These are phyloP conservation scores for Xylariaceae sp. DNA, from an alignment of 2,329 filamentous ascomycete species.

Conservation along the genomic window DNA sequence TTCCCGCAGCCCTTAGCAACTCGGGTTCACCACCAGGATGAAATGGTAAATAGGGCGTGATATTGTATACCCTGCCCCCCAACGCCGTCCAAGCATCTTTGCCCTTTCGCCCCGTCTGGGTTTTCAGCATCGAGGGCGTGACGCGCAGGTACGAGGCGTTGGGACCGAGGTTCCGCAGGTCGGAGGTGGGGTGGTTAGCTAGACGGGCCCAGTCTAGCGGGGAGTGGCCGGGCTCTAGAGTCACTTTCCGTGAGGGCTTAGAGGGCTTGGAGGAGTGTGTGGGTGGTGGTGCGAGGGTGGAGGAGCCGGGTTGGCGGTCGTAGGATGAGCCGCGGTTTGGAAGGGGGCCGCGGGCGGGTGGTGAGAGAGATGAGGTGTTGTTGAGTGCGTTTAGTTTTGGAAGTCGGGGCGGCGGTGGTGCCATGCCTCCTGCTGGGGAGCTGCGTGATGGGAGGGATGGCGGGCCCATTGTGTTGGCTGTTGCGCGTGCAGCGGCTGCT, in stretches of 20 bases:
- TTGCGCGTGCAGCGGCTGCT: slow-evolving; percentile 21
- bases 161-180: slow-evolving; percentile 61
- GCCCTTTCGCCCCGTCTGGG: slow-evolving; percentile 76
- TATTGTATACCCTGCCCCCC: slow-evolving; percentile 89
- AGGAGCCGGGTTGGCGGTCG: slow-evolving; percentile 29
- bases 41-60: slow-evolving; percentile 82
- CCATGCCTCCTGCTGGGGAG: slow-evolving; percentile 11
- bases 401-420: slow-evolving; percentile 23
- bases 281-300: slow-evolving; percentile 52
- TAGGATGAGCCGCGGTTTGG: slow-evolving; percentile 33
- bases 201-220: slow-evolving; percentile 94
- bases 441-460: slow-evolving; percentile 8
- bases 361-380: slow-evolving; percentile 19
- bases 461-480: slow-evolving; percentile 6
- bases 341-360: slow-evolving; percentile 30
- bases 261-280: slow-evolving; percentile 48
- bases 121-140: slow-evolving; percentile 73
- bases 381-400: slow-evolving; percentile 22
- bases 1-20: slow-evolving; percentile 58
- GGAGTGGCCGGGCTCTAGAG: slow-evolving; percentile 84
- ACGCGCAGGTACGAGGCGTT: slow-evolving; percentile 63
- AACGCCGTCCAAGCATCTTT: slow-evolving; percentile 88
- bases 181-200: slow-evolving; percentile 54
- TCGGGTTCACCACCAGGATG: slow-evolving; percentile 85
- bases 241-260: slow-evolving; percentile 65